phyloP scores from a whole-genome alignment of 352 stramenopile species.

The Globisporangium cylindrosporum region DNA sequence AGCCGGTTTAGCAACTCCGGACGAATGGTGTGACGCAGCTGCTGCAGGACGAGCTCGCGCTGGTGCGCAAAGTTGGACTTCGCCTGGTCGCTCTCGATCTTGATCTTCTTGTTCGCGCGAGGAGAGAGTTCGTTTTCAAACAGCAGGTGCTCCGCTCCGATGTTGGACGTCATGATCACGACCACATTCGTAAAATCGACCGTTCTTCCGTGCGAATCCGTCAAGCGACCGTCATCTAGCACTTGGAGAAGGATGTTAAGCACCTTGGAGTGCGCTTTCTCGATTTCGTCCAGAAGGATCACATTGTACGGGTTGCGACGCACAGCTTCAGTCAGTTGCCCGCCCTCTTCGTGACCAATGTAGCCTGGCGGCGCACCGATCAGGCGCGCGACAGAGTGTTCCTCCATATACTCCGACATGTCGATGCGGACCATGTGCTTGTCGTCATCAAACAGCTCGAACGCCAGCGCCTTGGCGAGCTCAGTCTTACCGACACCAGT shows the following conservation, averaged over 20 bases:
- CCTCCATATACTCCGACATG: constrained; percentile 98
- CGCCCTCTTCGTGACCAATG: constrained; percentile 93
- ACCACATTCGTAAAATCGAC: constrained; percentile 97
- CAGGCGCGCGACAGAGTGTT: constrained; percentile 91
- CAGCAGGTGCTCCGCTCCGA: constrained; percentile 91
- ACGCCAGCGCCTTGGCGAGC: constrained; percentile 93
- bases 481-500: constrained; percentile 96
- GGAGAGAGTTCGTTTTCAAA: constrained; percentile 54
- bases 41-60: constrained; percentile 82
- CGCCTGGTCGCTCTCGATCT: constrained; percentile 34
- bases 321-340: constrained; percentile 96
- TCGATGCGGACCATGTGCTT: constrained; percentile 96
- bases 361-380: constrained; percentile 96
- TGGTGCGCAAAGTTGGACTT: constrained; percentile 45
- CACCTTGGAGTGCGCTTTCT: constrained; percentile 97
- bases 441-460: constrained; percentile 94
- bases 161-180: constrained; percentile 97
- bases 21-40: constrained; percentile 86
- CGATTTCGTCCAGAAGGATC: constrained; percentile 97
- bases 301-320: constrained; percentile 96
- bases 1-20: constrained; percentile 97
- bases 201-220: constrained; percentile 94
- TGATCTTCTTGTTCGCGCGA: constrained; percentile 61
- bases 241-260: constrained; percentile 97
- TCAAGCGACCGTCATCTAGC: constrained; percentile 97